Conservation (phyloP, 2,329 filamentous ascomycete species). For the Fonsecaea erecta region DNA sequence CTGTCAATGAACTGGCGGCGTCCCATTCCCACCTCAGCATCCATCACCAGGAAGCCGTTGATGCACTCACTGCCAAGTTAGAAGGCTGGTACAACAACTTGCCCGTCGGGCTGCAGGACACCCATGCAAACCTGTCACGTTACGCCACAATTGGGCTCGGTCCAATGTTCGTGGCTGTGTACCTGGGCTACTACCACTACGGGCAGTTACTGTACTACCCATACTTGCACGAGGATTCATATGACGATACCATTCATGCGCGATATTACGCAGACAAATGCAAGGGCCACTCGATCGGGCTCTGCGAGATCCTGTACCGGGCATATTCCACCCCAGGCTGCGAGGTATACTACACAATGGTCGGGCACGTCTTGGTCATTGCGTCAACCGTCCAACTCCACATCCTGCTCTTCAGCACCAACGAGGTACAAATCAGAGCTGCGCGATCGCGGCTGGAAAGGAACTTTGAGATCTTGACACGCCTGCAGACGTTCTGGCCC, state of each 20-base stretch:
- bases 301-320: constrained; percentile 50
- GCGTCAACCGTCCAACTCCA: constrained; percentile 55
- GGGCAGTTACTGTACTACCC: constrained; percentile 55
- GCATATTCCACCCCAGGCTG: constrained; percentile 46
- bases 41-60: constrained; percentile 35
- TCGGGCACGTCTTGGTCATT: constrained; percentile 55
- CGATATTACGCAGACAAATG: constrained; percentile 47
- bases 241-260: constrained; percentile 21
- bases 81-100: constrained; percentile 46
- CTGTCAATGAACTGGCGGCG: constrained; percentile 45
- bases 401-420: constrained; percentile 49
- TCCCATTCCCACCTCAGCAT: constrained; percentile 21
- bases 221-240: constrained; percentile 46
- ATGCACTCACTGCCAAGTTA: constrained; percentile 42
- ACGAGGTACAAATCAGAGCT: constrained; percentile 44
- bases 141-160: constrained; percentile 50
- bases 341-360: constrained; percentile 52
- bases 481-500: constrained; percentile 50
- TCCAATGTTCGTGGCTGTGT: constrained; percentile 51
- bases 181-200: constrained; percentile 56
- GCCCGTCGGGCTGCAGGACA: constrained; percentile 46
- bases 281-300: constrained; percentile 47
- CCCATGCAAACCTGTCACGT: constrained; percentile 46
- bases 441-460: constrained; percentile 48
- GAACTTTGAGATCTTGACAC: constrained; percentile 54